Conservation (phyloP, 2,329 filamentous ascomycete genomes). For the Pseudocercospora macadamiae region DNA sequence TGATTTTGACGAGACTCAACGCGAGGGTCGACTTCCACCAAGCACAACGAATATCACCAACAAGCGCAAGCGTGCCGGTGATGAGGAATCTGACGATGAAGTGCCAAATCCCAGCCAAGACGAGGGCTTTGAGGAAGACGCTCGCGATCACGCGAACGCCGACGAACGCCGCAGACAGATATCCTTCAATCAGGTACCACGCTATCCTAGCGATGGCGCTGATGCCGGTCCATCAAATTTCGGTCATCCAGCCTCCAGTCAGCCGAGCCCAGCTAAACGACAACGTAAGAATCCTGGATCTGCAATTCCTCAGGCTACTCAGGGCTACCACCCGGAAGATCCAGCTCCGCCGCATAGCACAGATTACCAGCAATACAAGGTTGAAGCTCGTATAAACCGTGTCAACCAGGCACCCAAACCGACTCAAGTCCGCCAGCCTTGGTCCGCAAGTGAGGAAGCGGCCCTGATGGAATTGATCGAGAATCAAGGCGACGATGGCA, state of each 20-base stretch:
- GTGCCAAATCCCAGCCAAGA: slow-evolving; percentile 40
- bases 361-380: slow-evolving; percentile 27
- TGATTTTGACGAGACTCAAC: neutral
- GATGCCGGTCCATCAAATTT: slow-evolving; percentile 18
- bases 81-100: slow-evolving; percentile 33
- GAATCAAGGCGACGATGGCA: slow-evolving; percentile 42
- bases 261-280: slow-evolving; percentile 24
- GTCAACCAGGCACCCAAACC: slow-evolving; percentile 20
- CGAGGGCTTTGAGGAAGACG: slow-evolving; percentile 49
- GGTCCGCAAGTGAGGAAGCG: slow-evolving; percentile 41
- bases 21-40: slow-evolving; percentile 1
- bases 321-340: slow-evolving; percentile 16
- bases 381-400: slow-evolving; percentile 27
- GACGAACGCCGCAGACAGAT: slow-evolving; percentile 42
- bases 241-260: neutral
- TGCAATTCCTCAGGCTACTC: slow-evolving; percentile 32
- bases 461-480: slow-evolving; percentile 55
- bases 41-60: neutral
- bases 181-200: slow-evolving; percentile 23
- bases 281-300: slow-evolving; percentile 39
- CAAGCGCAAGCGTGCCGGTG: slow-evolving; percentile 6
- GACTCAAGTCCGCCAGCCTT: slow-evolving; percentile 38
- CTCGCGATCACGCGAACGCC: slow-evolving; percentile 36
- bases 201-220: neutral
- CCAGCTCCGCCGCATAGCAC: slow-evolving; percentile 7